Base-by-base conservation (phyloP, 83 land plant species). In the Diphasiastrum complanatum region DNA sequence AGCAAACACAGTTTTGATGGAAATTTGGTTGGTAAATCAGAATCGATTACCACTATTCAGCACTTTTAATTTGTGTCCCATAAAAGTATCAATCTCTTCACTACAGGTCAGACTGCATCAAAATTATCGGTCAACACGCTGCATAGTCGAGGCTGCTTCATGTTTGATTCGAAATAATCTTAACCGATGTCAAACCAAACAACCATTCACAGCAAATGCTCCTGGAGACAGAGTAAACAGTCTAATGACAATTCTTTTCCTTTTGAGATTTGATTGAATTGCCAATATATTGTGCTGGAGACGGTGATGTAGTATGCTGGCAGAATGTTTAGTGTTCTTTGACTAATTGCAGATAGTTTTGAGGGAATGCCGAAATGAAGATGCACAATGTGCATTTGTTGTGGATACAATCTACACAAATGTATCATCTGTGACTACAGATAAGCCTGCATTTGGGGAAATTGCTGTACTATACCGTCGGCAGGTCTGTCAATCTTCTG, bases 91-190 rank as follows among this genome's bases (percentile, higher is more conserved):
- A 16, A 8, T 8, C 6, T 50, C 43, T 56, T 12, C 14, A 14
- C 10, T 70, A 16, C 79, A 93, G 98, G 74, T 93, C 22, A 81
- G 96, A 61, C 71, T 93, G 24, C 79, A 73, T 47, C 88, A 79
- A 63, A 93, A 93, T 57, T 93, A 93, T 75, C 84, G 98, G 22
- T 93, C 98, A 35, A 93, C 96, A 24, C 82, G 96, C 33, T 85
- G 78, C 54, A 93, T 93, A 72, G 91, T 93, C 43, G 96, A 93
- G 58, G 98, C 98, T 63, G 91, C 98, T 5, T 72, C 84, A 24
- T 68, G 67, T 64, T 78, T 93, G n/a, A 93, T 93, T 41, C 74
- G 56, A 48, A 70, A 85, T 64, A 93, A 93, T 58, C 29, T 31
- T 31, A 79, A 66, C 48, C 73, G 88, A 48, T 81, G 84, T 69